Percentiles rank a stretch among this genome's conserved stretches.
phyloP scores from a whole-genome alignment of 352 stramenopile genomes.

The Phytophthora gonapodyides region DNA sequence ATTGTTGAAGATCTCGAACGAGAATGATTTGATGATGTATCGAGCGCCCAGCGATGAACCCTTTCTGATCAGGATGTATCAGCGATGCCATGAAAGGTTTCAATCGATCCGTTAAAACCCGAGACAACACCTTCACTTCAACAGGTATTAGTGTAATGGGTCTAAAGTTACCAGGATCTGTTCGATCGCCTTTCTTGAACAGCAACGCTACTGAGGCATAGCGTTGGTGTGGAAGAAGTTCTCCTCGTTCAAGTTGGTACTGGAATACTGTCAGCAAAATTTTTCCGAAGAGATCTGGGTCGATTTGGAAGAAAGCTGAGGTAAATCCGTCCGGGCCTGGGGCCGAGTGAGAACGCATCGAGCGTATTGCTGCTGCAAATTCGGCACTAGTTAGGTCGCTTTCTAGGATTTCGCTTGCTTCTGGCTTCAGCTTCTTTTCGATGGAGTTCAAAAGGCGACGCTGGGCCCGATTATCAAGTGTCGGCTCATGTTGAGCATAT shows the following conservation, averaged over 20 bases:
- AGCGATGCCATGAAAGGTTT: conserved; percentile 1
- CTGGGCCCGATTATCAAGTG: too few relatives aligned
- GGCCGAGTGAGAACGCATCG: not conserved
- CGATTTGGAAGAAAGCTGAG: not conserved
- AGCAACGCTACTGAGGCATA: too few relatives aligned
- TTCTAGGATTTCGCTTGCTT: not conserved
- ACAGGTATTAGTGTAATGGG: too few relatives aligned
- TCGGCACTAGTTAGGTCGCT: not conserved
- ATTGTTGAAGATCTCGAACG: conserved; percentile 2
- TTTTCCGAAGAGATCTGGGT: conserved; percentile 1
- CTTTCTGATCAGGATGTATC: conserved; percentile 8
- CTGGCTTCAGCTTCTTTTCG: not conserved
- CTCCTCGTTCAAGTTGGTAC: conserved; percentile 1
- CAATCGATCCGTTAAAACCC: conserved; percentile 3
- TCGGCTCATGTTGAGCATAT: not conserved
- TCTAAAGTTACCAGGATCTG: too few relatives aligned
- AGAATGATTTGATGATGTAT: conserved; percentile 10
- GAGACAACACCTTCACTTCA: too few relatives aligned
- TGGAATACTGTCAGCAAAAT: conserved; percentile 1
- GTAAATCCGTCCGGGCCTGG: conserved; percentile 4
- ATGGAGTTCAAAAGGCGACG: not conserved
- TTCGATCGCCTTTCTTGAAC: too few relatives aligned
- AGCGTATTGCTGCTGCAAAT: conserved; percentile 1
- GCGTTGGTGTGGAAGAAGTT: not conserved
- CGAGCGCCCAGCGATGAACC: not conserved